phyloP scores from a whole-genome alignment of 176 grass and related monocot species.

The Tillandsia fasciculata region DNA sequence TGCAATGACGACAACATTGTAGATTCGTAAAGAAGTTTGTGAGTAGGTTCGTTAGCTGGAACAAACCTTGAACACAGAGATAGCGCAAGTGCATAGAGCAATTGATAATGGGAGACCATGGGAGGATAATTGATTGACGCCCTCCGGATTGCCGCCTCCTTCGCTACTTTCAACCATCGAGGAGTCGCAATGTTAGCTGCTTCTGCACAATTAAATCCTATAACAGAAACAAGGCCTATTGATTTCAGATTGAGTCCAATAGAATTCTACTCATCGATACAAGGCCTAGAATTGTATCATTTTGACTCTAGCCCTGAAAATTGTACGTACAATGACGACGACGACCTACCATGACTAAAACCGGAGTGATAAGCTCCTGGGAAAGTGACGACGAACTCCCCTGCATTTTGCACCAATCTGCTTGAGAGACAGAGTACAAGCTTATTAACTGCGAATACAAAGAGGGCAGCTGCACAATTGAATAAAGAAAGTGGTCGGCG shows the following conservation, averaged over 20 bases:
- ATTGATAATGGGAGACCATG: constrained; percentile 83
- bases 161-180: constrained; percentile 79
- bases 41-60: background rate
- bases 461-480: background rate
- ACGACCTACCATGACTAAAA: constrained; percentile 65
- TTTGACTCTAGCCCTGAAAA: no score
- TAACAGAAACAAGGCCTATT: constrained; percentile 2
- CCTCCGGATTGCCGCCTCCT: constrained; percentile 92
- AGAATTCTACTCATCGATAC: no score
- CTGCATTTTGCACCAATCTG: constrained; percentile 98
- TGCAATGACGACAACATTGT: background rate
- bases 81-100: constrained; percentile 77
- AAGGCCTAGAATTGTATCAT: no score
- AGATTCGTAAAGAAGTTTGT: background rate
- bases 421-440: background rate
- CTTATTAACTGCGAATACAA: constrained; percentile 9
- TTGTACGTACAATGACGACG: no score
- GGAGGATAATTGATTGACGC: constrained; percentile 81
- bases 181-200: constrained; percentile 96
- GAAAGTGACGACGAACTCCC: constrained; percentile 96
- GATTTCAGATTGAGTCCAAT: no score
- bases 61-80: constrained; percentile 66
- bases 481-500: background rate
- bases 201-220: constrained; percentile 92
- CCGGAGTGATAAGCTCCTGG: constrained; percentile 84